phyloP scores from a whole-genome alignment of 2,329 filamentous ascomycete genomes.

The Stachybotrys chartarum region DNA sequence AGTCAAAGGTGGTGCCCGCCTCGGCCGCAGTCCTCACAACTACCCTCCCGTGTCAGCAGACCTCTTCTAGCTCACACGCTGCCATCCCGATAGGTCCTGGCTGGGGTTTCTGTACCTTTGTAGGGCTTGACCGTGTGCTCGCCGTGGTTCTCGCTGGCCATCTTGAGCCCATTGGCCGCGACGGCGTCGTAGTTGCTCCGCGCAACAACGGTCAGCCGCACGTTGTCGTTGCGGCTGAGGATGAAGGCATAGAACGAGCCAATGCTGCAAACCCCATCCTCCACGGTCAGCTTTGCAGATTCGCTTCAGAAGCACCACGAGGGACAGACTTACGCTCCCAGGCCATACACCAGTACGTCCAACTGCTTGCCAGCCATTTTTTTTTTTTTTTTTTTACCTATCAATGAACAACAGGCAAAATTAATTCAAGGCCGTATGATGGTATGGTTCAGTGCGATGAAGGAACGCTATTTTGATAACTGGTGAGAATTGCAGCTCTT shows the following conservation, averaged over 20 bases:
- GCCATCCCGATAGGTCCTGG: neutral
- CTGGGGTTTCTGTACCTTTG: constrained; percentile 19
- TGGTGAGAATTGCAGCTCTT: no score
- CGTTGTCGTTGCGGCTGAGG: constrained; percentile 31
- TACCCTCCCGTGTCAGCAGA: neutral
- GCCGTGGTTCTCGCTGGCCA: constrained; percentile 49
- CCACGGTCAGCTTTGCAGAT: neutral
- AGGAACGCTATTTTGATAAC: no score
- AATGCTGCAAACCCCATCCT: constrained; percentile 28
- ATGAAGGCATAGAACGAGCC: constrained; percentile 53
- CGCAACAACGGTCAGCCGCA: constrained; percentile 52
- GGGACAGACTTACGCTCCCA: constrained; percentile 40
- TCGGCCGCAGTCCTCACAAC: constrained; percentile 10
- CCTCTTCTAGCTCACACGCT: no score
- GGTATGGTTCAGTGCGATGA: no score
- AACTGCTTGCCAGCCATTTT: neutral
- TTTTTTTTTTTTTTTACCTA: neutral
- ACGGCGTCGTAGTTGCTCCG: constrained; percentile 54
- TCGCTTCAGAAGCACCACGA: neutral
- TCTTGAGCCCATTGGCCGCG: constrained; percentile 40
- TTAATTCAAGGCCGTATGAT: no score
- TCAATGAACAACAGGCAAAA: no score
- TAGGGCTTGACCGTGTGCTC: constrained; percentile 42
- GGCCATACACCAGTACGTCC: constrained; percentile 41
- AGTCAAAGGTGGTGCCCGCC: constrained; percentile 9